These are phyloP conservation scores for Plasmodium gonderi DNA, from an alignment of 169 alveolate genomes.

Conservation along the genomic window DNA sequence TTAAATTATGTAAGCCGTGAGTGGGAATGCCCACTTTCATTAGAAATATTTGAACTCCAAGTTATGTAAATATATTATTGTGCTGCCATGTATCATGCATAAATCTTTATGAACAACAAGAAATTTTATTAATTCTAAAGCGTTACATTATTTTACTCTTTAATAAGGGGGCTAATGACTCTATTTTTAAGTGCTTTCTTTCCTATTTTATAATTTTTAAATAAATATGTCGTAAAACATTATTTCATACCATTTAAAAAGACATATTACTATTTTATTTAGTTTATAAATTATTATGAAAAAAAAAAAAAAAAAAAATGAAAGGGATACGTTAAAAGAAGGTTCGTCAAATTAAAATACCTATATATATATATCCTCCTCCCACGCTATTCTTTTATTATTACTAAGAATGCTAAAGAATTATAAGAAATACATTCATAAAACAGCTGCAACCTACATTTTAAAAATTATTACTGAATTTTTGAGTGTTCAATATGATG, in stretches of 20 bases:
- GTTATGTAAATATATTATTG: too few species aligned
- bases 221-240: neutral
- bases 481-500: too few species aligned
- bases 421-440: too few species aligned
- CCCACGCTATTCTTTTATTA: neutral
- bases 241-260: too few species aligned
- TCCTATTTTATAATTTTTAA: neutral
- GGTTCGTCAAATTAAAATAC: neutral
- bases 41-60: too few species aligned
- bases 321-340: neutral
- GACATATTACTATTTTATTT: neutral
- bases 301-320: neutral
- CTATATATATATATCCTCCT: neutral
- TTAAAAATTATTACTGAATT: too few species aligned
- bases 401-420: too few species aligned
- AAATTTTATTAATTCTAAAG: neutral
- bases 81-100: too few species aligned
- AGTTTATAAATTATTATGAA: neutral
- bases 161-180: neutral
- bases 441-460: too few species aligned
- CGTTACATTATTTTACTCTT: neutral
- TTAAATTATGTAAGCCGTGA: too few species aligned
- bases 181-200: neutral
- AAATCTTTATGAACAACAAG: too few species aligned
- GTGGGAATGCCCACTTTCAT: too few species aligned